Conservation (phyloP, 1,284 basidiomycete genomes). For the Cystobasidium pallidum region DNA sequence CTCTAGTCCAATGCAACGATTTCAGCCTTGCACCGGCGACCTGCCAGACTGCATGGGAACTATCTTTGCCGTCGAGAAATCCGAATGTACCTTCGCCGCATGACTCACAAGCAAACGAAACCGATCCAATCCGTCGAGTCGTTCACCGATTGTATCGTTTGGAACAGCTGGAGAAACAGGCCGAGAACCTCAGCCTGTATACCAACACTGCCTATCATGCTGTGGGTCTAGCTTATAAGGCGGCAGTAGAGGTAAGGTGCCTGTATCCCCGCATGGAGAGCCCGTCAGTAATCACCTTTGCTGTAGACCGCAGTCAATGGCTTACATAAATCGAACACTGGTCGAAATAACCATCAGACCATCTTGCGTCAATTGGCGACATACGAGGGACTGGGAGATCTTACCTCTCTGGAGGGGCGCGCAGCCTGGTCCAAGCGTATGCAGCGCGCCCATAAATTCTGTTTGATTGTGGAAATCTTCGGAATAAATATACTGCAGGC, state of each 20-base stretch:
- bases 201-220: slow-evolving; percentile 15
- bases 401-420: slow-evolving; percentile 11
- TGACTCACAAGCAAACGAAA: neutral
- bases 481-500: neutral
- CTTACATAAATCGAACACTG: slow-evolving; percentile 14
- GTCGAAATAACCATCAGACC: slow-evolving; percentile 8
- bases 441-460: slow-evolving; percentile 16
- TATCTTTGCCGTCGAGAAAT: no score
- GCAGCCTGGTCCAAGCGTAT: slow-evolving; percentile 10
- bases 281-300: slow-evolving; percentile 11
- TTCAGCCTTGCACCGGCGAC: no score
- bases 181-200: slow-evolving; percentile 16
- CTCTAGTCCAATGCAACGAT: no score
- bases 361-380: slow-evolving; percentile 14
- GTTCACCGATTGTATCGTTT: slow-evolving; percentile 19
- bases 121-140: slow-evolving; percentile 22
- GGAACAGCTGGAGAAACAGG: slow-evolving; percentile 24
- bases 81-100: no score
- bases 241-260: slow-evolving; percentile 20
- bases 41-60: neutral
- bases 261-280: slow-evolving; percentile 5
- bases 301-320: slow-evolving; percentile 9
- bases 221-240: slow-evolving; percentile 21
- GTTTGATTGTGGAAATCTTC: slow-evolving; percentile 17
- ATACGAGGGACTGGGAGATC: slow-evolving; percentile 7